Evolutionary conservation across 306 rosid species (phyloP), one percentile per base, ranked within the genome.

Genomic region (Vicia faba): DNA sequence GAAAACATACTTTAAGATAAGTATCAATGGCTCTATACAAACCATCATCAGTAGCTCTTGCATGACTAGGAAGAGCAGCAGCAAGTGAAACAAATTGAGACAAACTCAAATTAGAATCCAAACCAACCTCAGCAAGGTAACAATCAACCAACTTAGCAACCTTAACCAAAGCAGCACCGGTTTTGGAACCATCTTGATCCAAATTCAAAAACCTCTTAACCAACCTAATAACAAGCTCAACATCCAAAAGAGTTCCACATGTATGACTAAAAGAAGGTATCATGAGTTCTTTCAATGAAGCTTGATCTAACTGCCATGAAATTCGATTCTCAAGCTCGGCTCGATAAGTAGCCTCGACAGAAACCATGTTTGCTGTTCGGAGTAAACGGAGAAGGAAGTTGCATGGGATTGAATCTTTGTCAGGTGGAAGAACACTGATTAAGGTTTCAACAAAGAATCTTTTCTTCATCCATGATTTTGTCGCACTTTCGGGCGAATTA

Each of bases 11-110:
- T 66, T 93, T 93, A n/a, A 93, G 91, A 45, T 84, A 93, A 15
- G 97, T 93, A 60, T 93, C 99, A 78, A 93, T 67, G 87, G 96
- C 97, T 71, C 98, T 72, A 70, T 93, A 93, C 63, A 93, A 74
- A 7, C 97, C 97, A 72, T 93, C 99, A 16, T 93, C 91, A 0
- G 82, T 70, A 7, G 96, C 86, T 23, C 99, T 88, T 7, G 95
- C 84, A 72, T 86, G 93, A 72, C 63, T 56, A 7, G 98, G 98
- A 28, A 89, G 83, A 56, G 91, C 87, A 13, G 75, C 86, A 5
- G 96, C 97, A 9, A 93, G 95, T 1, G 79, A 69, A 0, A 63
- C 74, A 11, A 93, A 88, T 55, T 88, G 87, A 54, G 80, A 11
- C 81, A 88, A 71, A 45, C 79, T 73, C 70, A 88, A 54, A 68